Conservation (phyloP, 306 rosid genomes). For the Phaseolus lunatus region DNA sequence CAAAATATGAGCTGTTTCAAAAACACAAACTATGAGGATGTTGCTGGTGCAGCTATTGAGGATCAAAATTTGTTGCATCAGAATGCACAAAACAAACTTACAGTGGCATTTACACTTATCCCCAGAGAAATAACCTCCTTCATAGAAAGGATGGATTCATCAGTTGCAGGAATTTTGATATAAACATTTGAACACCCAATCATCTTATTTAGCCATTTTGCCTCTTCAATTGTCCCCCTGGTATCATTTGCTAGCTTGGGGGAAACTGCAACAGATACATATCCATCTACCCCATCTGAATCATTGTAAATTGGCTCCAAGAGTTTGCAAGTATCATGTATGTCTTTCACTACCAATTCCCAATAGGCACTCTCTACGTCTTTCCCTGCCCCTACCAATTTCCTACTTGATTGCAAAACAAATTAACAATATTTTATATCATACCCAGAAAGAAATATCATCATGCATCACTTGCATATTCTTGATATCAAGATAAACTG, state of each 20-base stretch:
- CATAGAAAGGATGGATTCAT: constrained; percentile 80
- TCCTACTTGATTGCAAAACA: constrained; percentile 56
- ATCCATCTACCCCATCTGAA: constrained; percentile 77
- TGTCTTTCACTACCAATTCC: constrained; percentile 97
- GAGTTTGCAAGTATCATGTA: constrained; percentile 85
- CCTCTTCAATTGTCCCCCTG: constrained; percentile 73
- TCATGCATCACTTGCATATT: constrained; percentile 16
- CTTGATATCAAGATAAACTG: constrained; percentile 11
- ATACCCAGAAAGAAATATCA: background rate
- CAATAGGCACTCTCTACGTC: constrained; percentile 80
- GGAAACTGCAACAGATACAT: constrained; percentile 84
- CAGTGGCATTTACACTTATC: constrained; percentile 91
- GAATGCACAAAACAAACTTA: constrained; percentile 54
- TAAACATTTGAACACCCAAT: constrained; percentile 77
- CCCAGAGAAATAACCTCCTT: constrained; percentile 82
- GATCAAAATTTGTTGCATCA: constrained; percentile 16
- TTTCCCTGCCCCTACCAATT: constrained; percentile 71
- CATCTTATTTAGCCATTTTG: constrained; percentile 84
- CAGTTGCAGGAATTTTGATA: constrained; percentile 89
- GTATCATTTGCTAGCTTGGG: constrained; percentile 86
- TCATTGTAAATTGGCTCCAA: constrained; percentile 79
- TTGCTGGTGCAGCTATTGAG: background rate
- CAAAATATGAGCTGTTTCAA: constrained; percentile 83
- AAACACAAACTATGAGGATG: constrained; percentile 34
- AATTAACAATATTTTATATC: constrained; percentile 10